These are phyloP conservation scores for Curvularia eragrostidis DNA, from an alignment of 2,329 filamentous ascomycete genomes.

Conservation along the genomic window DNA sequence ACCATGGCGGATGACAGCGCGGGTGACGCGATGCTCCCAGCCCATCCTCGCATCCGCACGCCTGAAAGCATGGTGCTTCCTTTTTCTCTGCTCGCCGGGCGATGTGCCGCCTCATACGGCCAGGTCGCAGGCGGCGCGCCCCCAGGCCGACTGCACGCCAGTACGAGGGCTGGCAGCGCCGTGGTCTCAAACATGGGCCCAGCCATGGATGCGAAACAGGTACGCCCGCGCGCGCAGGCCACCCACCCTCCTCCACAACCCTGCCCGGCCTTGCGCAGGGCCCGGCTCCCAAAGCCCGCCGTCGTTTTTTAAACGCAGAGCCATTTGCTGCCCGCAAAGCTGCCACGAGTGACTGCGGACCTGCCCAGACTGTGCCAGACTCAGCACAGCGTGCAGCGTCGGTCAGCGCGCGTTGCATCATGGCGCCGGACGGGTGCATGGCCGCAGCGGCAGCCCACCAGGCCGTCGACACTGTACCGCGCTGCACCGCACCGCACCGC, in stretches of 20 bases:
- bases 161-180: conserved; percentile 26
- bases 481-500: background rate
- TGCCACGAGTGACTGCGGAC: conserved; percentile 39
- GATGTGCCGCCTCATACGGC: conserved; percentile 13
- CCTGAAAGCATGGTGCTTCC: conserved; percentile 21
- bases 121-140: conserved; percentile 24
- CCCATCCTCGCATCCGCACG: too few relatives aligned
- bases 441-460: conserved; percentile 11
- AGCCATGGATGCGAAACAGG: conserved; percentile 42
- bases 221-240: conserved; percentile 31
- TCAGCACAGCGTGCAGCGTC: conserved; percentile 32
- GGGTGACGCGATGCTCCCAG: conserved; percentile 37
- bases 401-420: conserved; percentile 34
- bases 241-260: conserved; percentile 13
- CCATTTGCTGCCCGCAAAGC: conserved; percentile 36
- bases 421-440: conserved; percentile 23
- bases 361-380: conserved; percentile 36
- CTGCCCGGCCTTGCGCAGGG: conserved; percentile 25
- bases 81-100: conserved; percentile 28
- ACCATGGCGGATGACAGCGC: conserved; percentile 43
- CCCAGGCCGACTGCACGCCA: conserved; percentile 20
- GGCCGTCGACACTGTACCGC: background rate
- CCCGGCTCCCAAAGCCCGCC: conserved; percentile 42
- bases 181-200: conserved; percentile 36
- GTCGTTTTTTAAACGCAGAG: conserved; percentile 44